A percentile compares a stretch with the other conserved stretches of the same genome.
Conservation (phyloP, 805 yeast genomes). For the Clavispora phyllophila region DNA sequence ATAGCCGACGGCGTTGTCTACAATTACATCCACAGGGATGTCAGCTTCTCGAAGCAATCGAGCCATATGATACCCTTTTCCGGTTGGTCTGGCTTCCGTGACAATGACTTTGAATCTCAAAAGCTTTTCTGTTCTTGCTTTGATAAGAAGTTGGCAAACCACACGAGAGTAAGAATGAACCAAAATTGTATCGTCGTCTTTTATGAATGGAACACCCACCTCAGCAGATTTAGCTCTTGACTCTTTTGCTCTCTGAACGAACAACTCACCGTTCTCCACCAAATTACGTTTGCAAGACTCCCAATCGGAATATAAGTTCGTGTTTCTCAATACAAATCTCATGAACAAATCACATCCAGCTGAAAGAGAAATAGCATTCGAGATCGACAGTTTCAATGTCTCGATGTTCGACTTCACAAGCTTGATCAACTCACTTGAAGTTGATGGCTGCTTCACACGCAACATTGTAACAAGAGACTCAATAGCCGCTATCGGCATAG, state of each 20-base stretch:
- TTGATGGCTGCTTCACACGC: conserved; percentile 78
- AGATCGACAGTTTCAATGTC: conserved; percentile 69
- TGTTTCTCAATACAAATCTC: conserved; percentile 86
- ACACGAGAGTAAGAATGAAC: conserved; percentile 93
- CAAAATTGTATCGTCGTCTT: conserved; percentile 86
- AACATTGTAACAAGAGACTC: conserved; percentile 86
- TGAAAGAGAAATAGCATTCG: conserved; percentile 86
- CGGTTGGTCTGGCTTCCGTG: conserved; percentile 88
- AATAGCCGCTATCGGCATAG: conserved; percentile 99
- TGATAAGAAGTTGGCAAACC: conserved; percentile 66
- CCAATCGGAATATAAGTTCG: conserved; percentile 88
- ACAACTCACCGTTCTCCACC: conserved; percentile 89
- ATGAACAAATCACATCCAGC: conserved; percentile 98
- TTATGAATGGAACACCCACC: conserved; percentile 80
- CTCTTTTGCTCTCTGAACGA: conserved; percentile 86
- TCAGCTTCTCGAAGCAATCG: conserved; percentile 59
- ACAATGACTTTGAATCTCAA: conserved; percentile 85
- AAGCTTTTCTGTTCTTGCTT: conserved; percentile 68
- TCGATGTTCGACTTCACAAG: conserved; percentile 72
- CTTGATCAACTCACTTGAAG: conserved; percentile 88
- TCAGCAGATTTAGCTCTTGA: conserved; percentile 85
- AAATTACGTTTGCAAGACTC: conserved; percentile 84
- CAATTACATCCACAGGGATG: conserved; percentile 82
- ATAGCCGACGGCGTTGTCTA: conserved; percentile 91
- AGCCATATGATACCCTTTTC: conserved; percentile 71